These are phyloP conservation scores for Syzygium aromaticum DNA, from an alignment of 345 rosid species.

Conservation along the genomic window DNA sequence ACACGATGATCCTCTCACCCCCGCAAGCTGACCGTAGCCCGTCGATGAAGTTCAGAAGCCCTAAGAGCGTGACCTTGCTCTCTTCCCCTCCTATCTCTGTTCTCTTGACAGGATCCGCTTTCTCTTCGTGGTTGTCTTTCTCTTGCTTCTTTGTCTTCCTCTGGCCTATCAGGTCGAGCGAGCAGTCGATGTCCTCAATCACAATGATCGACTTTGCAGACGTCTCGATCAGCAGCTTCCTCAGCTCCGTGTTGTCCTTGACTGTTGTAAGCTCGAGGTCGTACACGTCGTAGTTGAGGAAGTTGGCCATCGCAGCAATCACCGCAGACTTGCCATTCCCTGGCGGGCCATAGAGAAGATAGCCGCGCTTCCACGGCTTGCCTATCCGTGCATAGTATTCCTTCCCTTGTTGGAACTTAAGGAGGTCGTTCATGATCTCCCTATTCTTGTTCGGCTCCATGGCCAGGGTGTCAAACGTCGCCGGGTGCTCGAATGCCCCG, in stretches of 20 bases:
- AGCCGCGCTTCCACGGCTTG: neutral
- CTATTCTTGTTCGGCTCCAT: neutral
- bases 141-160: neutral
- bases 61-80: neutral
- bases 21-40: neutral
- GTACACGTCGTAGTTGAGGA: neutral
- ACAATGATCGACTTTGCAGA: neutral
- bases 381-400: neutral
- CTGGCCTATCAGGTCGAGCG: neutral
- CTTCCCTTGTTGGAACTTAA: neutral
- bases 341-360: neutral
- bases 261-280: neutral
- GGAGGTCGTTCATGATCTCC: neutral
- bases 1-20: neutral
- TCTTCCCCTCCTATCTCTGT: neutral
- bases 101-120: neutral
- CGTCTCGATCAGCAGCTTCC: neutral
- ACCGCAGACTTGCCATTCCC: neutral
- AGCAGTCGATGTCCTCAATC: neutral
- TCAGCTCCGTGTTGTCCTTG: neutral
- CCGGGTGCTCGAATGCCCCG: neutral
- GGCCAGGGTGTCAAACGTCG: neutral
- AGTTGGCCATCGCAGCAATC: neutral
- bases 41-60: conserved; percentile 2
- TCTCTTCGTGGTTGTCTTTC: neutral